A percentile compares a stretch with the other conserved stretches of the same genome.
Evolutionary conservation across 106 monocot genomes (phyloP).

Genomic region (Iris macrosiphon): DNA sequence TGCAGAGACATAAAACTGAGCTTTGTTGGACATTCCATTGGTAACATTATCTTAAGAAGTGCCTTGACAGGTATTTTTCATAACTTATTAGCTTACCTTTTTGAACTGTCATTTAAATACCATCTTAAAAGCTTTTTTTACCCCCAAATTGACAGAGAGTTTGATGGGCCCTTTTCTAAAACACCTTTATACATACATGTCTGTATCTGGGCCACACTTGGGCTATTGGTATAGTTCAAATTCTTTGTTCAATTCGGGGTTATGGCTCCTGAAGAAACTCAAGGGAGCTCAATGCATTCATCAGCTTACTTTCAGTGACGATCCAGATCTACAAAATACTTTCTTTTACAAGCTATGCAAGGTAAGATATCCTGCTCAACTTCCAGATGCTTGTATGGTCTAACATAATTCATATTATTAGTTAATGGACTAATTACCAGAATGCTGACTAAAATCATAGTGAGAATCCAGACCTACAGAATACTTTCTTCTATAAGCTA

Average conservation of each 20-base stretch:
- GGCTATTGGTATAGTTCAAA: constrained; percentile 96
- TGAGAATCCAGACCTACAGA: constrained; percentile 82
- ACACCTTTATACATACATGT: constrained; percentile 84
- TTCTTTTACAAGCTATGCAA: constrained; percentile 95
- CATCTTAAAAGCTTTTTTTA: constrained; percentile 8
- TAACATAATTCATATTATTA: too few species aligned
- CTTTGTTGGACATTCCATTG: constrained; percentile 99
- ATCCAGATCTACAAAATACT: constrained; percentile 79
- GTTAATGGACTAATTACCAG: too few species aligned
- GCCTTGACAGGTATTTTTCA: constrained; percentile 65
- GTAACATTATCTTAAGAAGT: constrained; percentile 92
- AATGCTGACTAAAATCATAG: too few species aligned
- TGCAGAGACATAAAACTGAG: constrained; percentile 83
- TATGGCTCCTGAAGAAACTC: constrained; percentile 94
- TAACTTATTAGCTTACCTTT: constrained; percentile 1
- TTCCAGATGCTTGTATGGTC: too few species aligned
- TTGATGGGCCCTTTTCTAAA: constrained; percentile 67
- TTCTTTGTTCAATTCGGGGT: constrained; percentile 92
- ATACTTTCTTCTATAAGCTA: constrained; percentile 94
- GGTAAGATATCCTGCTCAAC: too few species aligned
- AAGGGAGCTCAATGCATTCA: constrained; percentile 83
- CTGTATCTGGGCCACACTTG: constrained; percentile 91
- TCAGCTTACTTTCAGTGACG: constrained; percentile 93
- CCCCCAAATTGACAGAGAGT: constrained; percentile 44
- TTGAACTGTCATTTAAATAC: neutral